Conservation (phyloP, 2,329 filamentous ascomycete species). For the Alternaria viburni region DNA sequence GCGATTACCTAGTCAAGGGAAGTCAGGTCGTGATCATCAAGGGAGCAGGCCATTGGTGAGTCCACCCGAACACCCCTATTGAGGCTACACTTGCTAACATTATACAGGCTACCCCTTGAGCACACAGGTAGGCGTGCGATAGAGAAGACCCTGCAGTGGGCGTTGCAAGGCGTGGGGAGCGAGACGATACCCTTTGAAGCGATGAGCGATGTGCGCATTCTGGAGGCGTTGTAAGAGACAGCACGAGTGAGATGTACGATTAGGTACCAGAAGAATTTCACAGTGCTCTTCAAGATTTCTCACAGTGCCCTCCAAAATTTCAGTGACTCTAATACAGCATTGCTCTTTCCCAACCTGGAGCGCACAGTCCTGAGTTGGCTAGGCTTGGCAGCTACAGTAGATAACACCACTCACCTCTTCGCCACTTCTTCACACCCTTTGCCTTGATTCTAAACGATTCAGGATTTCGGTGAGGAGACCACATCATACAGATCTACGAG, state of each 20-base stretch:
- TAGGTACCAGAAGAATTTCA: not conserved
- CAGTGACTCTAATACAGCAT: not conserved
- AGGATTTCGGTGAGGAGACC: not conserved
- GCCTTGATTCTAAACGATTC: not conserved
- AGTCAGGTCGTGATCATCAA: slow-evolving; percentile 60
- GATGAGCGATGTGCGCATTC: slow-evolving; percentile 26
- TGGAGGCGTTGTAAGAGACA: slow-evolving; percentile 17
- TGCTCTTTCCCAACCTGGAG: not conserved
- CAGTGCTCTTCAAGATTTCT: not conserved
- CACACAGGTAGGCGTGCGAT: slow-evolving; percentile 52
- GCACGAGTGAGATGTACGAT: not conserved
- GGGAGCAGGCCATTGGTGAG: slow-evolving; percentile 58
- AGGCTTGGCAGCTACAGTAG: not conserved
- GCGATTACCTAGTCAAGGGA: slow-evolving; percentile 56
- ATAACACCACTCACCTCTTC: not conserved
- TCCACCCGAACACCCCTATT: not conserved
- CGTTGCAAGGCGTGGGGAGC: slow-evolving; percentile 24
- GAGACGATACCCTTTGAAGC: slow-evolving; percentile 28
- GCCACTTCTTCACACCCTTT: not conserved
- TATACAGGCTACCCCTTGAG: slow-evolving; percentile 51
- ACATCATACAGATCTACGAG: not conserved
- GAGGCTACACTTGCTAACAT: not conserved
- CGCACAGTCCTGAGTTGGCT: not conserved
- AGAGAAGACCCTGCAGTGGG: slow-evolving; percentile 47
- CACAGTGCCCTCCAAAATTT: not conserved